phyloP scores from a whole-genome alignment of 2,329 filamentous ascomycete genomes.

The Cercospora zeae-maydis region DNA sequence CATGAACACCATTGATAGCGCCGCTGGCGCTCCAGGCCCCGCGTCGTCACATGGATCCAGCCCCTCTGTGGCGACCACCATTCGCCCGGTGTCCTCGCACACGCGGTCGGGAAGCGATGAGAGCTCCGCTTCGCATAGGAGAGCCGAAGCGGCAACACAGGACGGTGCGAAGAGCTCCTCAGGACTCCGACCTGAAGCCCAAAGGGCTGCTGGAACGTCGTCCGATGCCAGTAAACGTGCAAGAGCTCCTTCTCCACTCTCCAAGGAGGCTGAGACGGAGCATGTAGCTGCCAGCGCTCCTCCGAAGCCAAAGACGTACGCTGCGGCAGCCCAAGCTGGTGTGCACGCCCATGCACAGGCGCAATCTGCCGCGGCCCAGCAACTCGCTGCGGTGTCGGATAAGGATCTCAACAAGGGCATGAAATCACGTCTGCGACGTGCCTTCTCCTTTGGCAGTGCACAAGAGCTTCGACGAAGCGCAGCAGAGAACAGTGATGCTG shows the following conservation, averaged over 20 bases:
- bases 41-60: conserved; percentile 29
- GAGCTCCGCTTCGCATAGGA: conserved; percentile 23
- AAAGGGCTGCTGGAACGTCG: conserved; percentile 33
- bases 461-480: conserved; percentile 79
- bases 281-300: conserved; percentile 25
- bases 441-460: conserved; percentile 94
- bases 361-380: conserved; percentile 67
- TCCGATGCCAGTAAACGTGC: conserved; percentile 42
- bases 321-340: conserved; percentile 31
- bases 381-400: conserved; percentile 81
- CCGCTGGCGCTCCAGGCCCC: conserved; percentile 28
- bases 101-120: conserved; percentile 37
- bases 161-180: conserved; percentile 21
- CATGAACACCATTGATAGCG: conserved; percentile 62
- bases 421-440: conserved; percentile 82
- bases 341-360: conserved; percentile 9
- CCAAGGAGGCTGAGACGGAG: conserved; percentile 41
- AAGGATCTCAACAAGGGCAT: conserved; percentile 73
- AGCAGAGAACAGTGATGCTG: conserved; percentile 54
- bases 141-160: conserved; percentile 11
- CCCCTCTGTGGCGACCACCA: conserved; percentile 32
- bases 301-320: conserved; percentile 33
- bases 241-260: conserved; percentile 47
- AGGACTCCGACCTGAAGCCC: conserved; percentile 16
- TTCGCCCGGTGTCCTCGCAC: conserved; percentile 34